A percentile compares a stretch with the other conserved stretches of the same genome.
Evolutionary conservation across 2,329 filamentous ascomycete species (phyloP).

Genomic region (Beauveria sp.): DNA sequence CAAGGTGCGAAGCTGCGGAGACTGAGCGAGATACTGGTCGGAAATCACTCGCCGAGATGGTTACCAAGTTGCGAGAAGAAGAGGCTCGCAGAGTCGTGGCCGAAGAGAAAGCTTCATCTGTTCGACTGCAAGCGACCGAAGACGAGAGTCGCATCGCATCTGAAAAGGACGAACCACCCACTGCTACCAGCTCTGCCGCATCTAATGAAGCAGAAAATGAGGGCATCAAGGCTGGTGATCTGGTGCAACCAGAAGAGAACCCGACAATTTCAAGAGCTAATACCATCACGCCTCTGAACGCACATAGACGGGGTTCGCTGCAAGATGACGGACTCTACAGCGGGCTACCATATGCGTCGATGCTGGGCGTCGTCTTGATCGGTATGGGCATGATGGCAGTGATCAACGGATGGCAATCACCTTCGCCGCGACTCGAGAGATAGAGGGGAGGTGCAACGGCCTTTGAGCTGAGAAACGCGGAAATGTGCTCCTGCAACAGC

Average conservation of each 20-base stretch:
- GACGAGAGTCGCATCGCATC: conserved; percentile 12
- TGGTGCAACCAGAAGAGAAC: conserved; percentile 29
- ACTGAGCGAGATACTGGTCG: conserved; percentile 63
- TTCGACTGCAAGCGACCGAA: conserved; percentile 21
- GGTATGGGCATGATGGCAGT: conserved; percentile 82
- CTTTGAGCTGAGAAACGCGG: not conserved
- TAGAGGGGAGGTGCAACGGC: conserved; percentile 14
- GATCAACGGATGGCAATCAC: conserved; percentile 68
- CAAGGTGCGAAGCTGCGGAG: conserved; percentile 74
- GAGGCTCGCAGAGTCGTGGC: conserved; percentile 41
- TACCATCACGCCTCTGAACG: conserved; percentile 39
- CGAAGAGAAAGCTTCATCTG: conserved; percentile 32
- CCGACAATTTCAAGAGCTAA: conserved; percentile 40
- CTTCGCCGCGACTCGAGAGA: conserved; percentile 26
- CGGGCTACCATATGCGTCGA: conserved; percentile 68
- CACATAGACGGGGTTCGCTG: conserved; percentile 30
- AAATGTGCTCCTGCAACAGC: conserved; percentile 7
- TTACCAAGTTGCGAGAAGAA: conserved; percentile 69
- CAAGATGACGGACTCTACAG: conserved; percentile 39
- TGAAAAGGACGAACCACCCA: conserved; percentile 7
- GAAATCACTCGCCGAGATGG: conserved; percentile 78
- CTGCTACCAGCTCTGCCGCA: not conserved
- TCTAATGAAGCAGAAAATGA: not conserved
- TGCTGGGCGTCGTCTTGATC: conserved; percentile 72
- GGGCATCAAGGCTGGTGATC: conserved; percentile 12